Base-by-base conservation (phyloP, 345 rosid species). In the Rubroshorea leprosula region DNA sequence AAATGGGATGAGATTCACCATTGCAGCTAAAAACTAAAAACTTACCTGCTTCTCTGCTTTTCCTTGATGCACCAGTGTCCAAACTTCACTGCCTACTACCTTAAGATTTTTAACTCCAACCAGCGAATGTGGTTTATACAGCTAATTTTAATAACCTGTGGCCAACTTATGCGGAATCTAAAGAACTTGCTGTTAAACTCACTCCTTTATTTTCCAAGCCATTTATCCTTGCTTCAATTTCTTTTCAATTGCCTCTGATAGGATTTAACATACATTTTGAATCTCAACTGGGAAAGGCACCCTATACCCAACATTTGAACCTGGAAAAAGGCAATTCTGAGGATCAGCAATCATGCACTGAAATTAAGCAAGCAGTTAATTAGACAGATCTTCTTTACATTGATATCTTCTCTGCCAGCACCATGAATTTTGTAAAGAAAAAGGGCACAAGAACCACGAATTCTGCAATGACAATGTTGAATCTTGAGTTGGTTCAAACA, bases 401-500 rank as follows among this genome's bases (percentile, higher is more conserved):
- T 95, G 48, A 92, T 92, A 70, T 92, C 98, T 78, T 92, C 98
- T 86, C 98, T 84, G 18, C 98, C 98, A 68, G 98, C 97, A 64
- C 97, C 98, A 77, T 92, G 98, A 64, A 92, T 89, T 79, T 86
- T 92, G 86, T 80, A 84, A 51, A 56, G 27, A 22, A 14, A 44
- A 0, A 29, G 35, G 18, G 41, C 1, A 35, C 41, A 35, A 35
- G 41, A 35, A 35, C 41, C 1, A 35, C 5, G 9, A 6, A 13
- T 6, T 3, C 41, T 35, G 41, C 7, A 35, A 35, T 35, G 41
- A 63, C n/a, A 57, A 17, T 39, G 62, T 43, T 51, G 23, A 63
- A n/a, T 56, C 5, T 35, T 19, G 52, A n/a, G n/a, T 41, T 8
- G 13, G 8, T 5, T 62, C 21, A 13, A 10, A 23, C 24, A 43